Base-by-base conservation (phyloP, 441 rosid species). In the Pelargonium myrrhifolium region DNA sequence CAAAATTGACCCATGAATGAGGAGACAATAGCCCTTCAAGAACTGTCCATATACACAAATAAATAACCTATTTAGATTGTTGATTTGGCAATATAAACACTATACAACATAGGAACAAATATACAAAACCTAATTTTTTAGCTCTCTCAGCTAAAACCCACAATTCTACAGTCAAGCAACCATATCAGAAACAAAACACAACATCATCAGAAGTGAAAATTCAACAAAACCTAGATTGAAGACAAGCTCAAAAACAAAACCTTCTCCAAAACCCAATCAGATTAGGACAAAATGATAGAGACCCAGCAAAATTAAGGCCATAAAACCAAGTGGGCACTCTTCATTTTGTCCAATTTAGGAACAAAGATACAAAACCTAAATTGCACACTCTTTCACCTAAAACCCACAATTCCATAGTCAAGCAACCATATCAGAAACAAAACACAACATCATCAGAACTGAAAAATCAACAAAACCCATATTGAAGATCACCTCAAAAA, bases 291-390 rank as follows among this genome's bases (percentile, higher is more conserved):
- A 47, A 47, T 2, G n/a, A 3, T 15, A 47, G 17, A 47, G 6
- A 47, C 18, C 55, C 55, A 14, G 55, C 3, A 47, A 14, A 47
- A 47, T 14, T 12, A 47, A 47, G 17, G 55, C 17, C 55, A 12
- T 15, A 47, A 47, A 47, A 47, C n/a, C 55, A 47, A 47, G 55
- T 47, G 55, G 55, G 55, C 18, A 47, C 55, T 47, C 55, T 47
- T 12, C 55, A 47, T 12, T 47, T 47, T 14, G 55, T 12, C n/a
- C 55, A 47, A n/a, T n/a, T n/a, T n/a, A 12, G 56, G 17, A 49
- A 49, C 37, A 31, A 31, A 31, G 6, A 31, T 31, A 31, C 37
- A 31, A 31, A 31, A 31, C 37, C 37, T 31, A 15, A 53, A 53
- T 53, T 53, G 11, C 10, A 6, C n/a, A n/a, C n/a, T 53, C 24